Evolutionary conservation across 176 grass and related monocot species (phyloP).

Genomic region (Cenchrus purpureus): DNA sequence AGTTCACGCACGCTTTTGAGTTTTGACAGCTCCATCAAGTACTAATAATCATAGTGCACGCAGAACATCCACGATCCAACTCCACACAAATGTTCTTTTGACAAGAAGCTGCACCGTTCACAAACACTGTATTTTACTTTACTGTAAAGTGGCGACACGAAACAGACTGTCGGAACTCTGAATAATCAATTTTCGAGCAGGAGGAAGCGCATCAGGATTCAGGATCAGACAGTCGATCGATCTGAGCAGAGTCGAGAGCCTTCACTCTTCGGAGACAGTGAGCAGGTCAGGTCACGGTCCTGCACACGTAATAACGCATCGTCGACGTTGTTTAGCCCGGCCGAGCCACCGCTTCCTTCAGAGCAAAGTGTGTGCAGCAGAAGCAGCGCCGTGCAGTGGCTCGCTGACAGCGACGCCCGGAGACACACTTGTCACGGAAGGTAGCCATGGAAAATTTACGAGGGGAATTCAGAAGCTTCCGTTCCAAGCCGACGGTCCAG

Average conservation of each 20-base stretch:
- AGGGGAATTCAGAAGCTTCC: slow-evolving; percentile 7
- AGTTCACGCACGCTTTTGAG: background rate
- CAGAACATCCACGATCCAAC: background rate
- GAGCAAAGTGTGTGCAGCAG: slow-evolving; percentile 5
- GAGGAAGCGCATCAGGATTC: background rate
- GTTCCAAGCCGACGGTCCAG: background rate
- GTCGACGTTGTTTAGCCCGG: background rate
- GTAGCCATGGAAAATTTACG: background rate
- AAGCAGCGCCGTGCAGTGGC: background rate
- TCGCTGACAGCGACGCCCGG: background rate
- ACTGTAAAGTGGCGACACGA: background rate
- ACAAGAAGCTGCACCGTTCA: background rate
- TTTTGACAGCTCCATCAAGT: background rate
- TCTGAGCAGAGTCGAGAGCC: background rate
- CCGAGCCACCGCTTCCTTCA: slow-evolving; percentile 26
- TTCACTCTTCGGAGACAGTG: background rate
- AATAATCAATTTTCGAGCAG: background rate
- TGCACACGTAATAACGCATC: background rate
- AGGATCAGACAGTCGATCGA: background rate
- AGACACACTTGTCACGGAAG: background rate
- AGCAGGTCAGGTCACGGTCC: background rate
- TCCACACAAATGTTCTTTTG: background rate
- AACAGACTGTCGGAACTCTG: background rate
- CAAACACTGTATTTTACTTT: no score
- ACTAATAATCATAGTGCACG: background rate